Evolutionary conservation across 805 yeast genomes (phyloP).

Genomic region (Metschnikowia cerradonensis): DNA sequence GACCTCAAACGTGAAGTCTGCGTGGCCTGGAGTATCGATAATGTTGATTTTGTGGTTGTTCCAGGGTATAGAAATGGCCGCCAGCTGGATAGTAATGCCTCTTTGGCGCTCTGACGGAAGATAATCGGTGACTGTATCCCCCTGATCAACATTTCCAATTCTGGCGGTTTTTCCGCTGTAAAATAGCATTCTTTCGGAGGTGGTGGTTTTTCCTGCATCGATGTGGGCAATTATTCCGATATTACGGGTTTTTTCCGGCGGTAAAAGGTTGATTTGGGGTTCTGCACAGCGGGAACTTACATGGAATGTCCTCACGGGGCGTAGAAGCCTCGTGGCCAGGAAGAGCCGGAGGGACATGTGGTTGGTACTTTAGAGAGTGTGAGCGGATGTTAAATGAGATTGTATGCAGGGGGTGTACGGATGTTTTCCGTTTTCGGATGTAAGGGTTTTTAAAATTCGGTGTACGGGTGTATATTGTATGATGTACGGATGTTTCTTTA

Average conservation of each 20-base stretch:
- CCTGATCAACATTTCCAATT: constrained; percentile 93
- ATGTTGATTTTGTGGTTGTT: constrained; percentile 69
- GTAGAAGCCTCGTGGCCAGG: background rate
- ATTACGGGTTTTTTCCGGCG: constrained; percentile 54
- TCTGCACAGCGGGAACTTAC: constrained; percentile 1
- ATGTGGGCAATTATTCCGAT: constrained; percentile 98
- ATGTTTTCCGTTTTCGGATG: no score
- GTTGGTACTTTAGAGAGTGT: background rate
- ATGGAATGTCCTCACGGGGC: background rate
- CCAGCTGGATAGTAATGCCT: constrained; percentile 95
- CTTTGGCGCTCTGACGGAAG: constrained; percentile 85
- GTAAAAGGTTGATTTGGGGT: constrained; percentile 25
- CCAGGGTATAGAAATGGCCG: constrained; percentile 93
- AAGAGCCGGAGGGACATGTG: constrained; percentile 1
- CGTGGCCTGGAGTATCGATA: constrained; percentile 98
- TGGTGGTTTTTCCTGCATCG: constrained; percentile 98
- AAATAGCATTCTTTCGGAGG: constrained; percentile 93
- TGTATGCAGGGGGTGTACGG: background rate
- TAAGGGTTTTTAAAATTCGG: no score
- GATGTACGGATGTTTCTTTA: no score
- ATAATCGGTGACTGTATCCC: constrained; percentile 94
- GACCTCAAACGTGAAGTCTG: constrained; percentile 95
- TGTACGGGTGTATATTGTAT: no score
- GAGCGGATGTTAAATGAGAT: no score
- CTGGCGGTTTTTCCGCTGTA: constrained; percentile 76